Evolutionary conservation across 2,329 filamentous ascomycete genomes (phyloP).

Genomic region (Hymenoscyphus fructigenus): DNA sequence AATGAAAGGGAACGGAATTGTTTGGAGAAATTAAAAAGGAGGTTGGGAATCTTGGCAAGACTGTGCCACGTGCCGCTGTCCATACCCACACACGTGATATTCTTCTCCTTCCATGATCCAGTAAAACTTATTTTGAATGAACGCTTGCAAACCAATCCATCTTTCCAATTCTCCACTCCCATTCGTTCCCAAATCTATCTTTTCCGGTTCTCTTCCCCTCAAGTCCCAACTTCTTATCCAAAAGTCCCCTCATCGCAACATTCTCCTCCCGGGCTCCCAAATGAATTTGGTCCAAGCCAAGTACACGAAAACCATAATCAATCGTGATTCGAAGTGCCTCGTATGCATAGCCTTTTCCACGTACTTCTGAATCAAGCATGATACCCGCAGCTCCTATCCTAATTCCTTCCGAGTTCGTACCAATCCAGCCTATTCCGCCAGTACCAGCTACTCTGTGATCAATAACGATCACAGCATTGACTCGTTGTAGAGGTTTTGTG

Average conservation of each 20-base stretch:
- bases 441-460: not conserved
- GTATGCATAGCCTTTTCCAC: slow-evolving; percentile 18
- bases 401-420: not conserved
- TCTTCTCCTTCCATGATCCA: not conserved
- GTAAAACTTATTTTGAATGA: not conserved
- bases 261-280: slow-evolving; percentile 10
- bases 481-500: not conserved
- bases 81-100: too few relatives aligned
- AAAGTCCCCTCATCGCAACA: slow-evolving; percentile 13
- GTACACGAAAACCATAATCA: slow-evolving; percentile 13
- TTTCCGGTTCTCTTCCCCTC: not conserved
- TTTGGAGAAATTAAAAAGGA: too few relatives aligned
- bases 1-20: too few relatives aligned
- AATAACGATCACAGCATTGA: slow-evolving; percentile 9
- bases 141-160: slow-evolving; percentile 3
- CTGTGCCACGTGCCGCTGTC: too few relatives aligned
- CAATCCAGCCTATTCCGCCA: slow-evolving; percentile 17
- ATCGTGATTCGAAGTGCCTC: slow-evolving; percentile 18
- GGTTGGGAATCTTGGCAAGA: too few relatives aligned
- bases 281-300: slow-evolving; percentile 12
- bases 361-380: slow-evolving; percentile 11
- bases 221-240: slow-evolving; percentile 15
- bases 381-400: slow-evolving; percentile 15
- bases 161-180: slow-evolving; percentile 6
- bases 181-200: slow-evolving; percentile 13